Base-by-base conservation (phyloP, 2,329 filamentous ascomycete species). In the Scleromitrula shiraiana region DNA sequence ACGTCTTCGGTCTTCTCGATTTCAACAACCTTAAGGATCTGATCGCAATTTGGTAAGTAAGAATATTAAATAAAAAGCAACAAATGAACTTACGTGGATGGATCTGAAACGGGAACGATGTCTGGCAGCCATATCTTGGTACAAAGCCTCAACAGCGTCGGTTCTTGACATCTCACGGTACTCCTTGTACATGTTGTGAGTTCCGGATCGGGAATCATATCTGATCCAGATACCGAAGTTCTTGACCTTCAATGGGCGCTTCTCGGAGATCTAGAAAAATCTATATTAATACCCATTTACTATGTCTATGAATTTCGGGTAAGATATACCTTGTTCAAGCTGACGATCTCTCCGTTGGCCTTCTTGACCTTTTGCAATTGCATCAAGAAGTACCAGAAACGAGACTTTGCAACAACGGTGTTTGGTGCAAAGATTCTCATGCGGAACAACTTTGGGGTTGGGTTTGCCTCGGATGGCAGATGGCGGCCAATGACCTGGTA, bases 161-260 rank as follows among this genome's bases (percentile, higher is more conserved):
- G 85, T 87, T 74, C 93, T 82, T 70, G 87, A 91, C 82, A 97
- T 87, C 82, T 97, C 93, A 71, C 93, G 88, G 86, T 96, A 97
- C 85, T 98, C 93, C 85, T 97, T 97, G 88, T 98, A 98, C 93
- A 98, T 98, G 86, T 98, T 98, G 89, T 98, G 93, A 67, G 93
- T 98, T 67, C 93, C 93, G 66, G 93, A 97, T 75, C 93, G 91
- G 57, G 94, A 98, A 78, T 98, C 91, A 80, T 98, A 98, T 71
- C 94, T 90, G 77, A 98, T 85, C 94, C 94, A 98, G 83, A 98
- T 84, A 73, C 93, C 93, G 72, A 98, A 97, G 87, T 96, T 98
- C 89, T 98, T 98, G 82, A 98, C 90, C 82, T 95, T 96, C 69
- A 90, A 79, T 67, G 93, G 93, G 74, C 88, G 89, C 85, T 97